Percentiles rank a stretch among this genome's conserved stretches.
phyloP scores from a whole-genome alignment of 495 filamentous ascomycete genomes.

The Penicillium robsamsonii region DNA sequence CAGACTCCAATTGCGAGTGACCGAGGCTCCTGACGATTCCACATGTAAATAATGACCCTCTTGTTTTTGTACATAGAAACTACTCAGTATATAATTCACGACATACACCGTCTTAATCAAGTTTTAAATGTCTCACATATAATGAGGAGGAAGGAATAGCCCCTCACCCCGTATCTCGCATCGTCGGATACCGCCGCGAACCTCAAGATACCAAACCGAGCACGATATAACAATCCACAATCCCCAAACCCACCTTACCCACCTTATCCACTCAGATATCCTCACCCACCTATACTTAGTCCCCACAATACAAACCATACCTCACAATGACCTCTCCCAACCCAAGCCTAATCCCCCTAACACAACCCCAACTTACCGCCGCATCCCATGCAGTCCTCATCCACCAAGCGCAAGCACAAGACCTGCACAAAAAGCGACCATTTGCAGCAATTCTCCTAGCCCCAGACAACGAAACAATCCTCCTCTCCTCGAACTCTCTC shows the following conservation, averaged over 20 bases:
- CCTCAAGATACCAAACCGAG: background rate
- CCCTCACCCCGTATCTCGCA: conserved; percentile 10
- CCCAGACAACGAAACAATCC: conserved; percentile 48
- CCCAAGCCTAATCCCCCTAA: conserved; percentile 12
- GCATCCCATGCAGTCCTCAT: conserved; percentile 38
- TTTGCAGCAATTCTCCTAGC: conserved; percentile 49
- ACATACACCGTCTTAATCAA: conserved; percentile 1
- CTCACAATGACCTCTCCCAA: background rate
- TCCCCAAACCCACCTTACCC: conserved; percentile 3
- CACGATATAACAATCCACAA: background rate
- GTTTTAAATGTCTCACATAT: background rate
- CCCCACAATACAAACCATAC: background rate
- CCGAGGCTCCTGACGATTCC: conserved; percentile 8
- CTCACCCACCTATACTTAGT: background rate
- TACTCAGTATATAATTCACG: background rate
- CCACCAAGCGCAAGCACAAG: conserved; percentile 40
- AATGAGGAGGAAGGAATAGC: conserved; percentile 6
- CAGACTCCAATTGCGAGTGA: conserved; percentile 7
- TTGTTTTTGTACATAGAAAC: conserved; percentile 9
- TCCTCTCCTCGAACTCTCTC: conserved; percentile 48
- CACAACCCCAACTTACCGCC: conserved; percentile 30
- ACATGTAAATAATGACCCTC: conserved; percentile 11
- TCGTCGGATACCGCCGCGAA: conserved; percentile 25
- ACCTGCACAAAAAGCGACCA: conserved; percentile 45
- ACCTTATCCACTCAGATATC: background rate